Evolutionary conservation across 805 yeast species (phyloP).

Genomic region (Pichia nakasei): DNA sequence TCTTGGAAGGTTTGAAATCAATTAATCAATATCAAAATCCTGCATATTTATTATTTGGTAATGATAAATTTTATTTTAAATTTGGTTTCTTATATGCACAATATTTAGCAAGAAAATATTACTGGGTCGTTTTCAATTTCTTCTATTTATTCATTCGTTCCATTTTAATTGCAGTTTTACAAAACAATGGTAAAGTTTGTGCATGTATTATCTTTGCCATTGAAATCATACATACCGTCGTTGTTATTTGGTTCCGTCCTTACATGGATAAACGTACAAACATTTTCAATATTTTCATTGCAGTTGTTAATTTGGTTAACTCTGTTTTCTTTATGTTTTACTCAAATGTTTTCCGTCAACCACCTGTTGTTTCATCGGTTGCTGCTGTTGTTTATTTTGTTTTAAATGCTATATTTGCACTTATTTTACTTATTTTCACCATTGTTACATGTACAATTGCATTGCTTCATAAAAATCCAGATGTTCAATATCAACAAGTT

Average conservation of each 20-base stretch:
- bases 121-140: slow-evolving; percentile 64
- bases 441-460: slow-evolving; percentile 83
- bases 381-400: slow-evolving; percentile 88
- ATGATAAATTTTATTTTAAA: slow-evolving; percentile 66
- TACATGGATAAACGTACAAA: slow-evolving; percentile 93
- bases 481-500: slow-evolving; percentile 91
- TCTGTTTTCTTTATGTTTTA: slow-evolving; percentile 84
- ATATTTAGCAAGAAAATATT: slow-evolving; percentile 79
- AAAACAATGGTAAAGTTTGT: slow-evolving; percentile 70
- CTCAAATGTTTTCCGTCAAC: slow-evolving; percentile 75
- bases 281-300: slow-evolving; percentile 81
- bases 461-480: slow-evolving; percentile 82
- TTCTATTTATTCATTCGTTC: slow-evolving; percentile 64
- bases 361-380: slow-evolving; percentile 81
- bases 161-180: slow-evolving; percentile 80
- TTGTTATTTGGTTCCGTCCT: slow-evolving; percentile 68
- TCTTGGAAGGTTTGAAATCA: slow-evolving; percentile 67
- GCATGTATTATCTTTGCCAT: slow-evolving; percentile 67
- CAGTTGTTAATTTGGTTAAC: slow-evolving; percentile 71
- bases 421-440: slow-evolving; percentile 74
- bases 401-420: slow-evolving; percentile 81
- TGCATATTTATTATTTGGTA: slow-evolving; percentile 85
- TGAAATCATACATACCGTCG: slow-evolving; percentile 62
- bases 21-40: slow-evolving; percentile 73
- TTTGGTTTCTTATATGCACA: slow-evolving; percentile 92